These are phyloP conservation scores for Phoma sp. DNA, from an alignment of 2,329 filamentous ascomycete genomes.

Conservation along the genomic window DNA sequence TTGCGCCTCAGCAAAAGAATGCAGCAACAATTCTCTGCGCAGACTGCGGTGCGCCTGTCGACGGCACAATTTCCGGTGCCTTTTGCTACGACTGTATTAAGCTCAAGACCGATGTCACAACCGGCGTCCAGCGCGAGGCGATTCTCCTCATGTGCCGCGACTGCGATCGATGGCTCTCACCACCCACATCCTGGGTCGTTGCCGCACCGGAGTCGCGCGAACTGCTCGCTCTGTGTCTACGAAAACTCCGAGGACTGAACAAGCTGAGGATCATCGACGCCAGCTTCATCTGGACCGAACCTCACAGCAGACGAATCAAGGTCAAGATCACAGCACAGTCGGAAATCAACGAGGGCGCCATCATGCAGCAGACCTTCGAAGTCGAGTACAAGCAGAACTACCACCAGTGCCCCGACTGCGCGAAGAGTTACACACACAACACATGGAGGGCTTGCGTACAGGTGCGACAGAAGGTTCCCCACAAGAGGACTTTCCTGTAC, in stretches of 20 bases:
- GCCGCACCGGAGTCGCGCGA: conserved; percentile 89
- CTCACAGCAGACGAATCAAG: conserved; percentile 89
- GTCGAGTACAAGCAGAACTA: conserved; percentile 90
- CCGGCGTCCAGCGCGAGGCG: conserved; percentile 89
- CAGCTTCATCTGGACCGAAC: conserved; percentile 97
- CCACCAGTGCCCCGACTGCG: conserved; percentile 88
- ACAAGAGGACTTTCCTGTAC: conserved; percentile 86
- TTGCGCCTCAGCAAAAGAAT: conserved; percentile 49
- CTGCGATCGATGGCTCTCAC: conserved; percentile 89
- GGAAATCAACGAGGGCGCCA: conserved; percentile 69
- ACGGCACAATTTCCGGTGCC: conserved; percentile 84
- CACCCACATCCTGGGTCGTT: conserved; percentile 84
- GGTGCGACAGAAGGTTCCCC: conserved; percentile 93
- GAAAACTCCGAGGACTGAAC: conserved; percentile 83
- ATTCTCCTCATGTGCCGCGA: conserved; percentile 90
- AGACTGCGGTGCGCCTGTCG: conserved; percentile 95
- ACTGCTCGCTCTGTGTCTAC: conserved; percentile 87
- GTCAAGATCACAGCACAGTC: conserved; percentile 94
- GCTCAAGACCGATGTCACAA: conserved; percentile 89
- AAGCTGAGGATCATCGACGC: conserved; percentile 96
- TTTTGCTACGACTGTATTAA: conserved; percentile 97
- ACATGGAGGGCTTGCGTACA: conserved; percentile 94
- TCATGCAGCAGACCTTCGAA: conserved; percentile 92
- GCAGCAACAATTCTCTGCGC: conserved; percentile 87
- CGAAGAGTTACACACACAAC: conserved; percentile 95